Percentiles rank a stretch among this genome's conserved stretches.
Evolutionary conservation across 192 early-diverging fungal genomes (phyloP).

Genomic region (Chytriomyces sp.): DNA sequence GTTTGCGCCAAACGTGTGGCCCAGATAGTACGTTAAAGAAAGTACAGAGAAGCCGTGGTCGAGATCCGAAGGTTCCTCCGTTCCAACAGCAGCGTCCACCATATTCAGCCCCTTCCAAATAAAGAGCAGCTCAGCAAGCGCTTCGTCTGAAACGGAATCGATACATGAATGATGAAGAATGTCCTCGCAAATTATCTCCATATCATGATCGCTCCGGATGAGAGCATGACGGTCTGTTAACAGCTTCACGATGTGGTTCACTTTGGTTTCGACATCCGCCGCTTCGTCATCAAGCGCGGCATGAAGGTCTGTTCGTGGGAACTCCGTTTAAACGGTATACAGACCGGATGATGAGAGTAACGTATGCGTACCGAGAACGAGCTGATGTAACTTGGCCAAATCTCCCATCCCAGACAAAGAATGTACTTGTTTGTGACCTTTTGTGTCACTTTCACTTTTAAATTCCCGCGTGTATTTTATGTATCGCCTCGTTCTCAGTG

Average conservation of each 20-base stretch:
- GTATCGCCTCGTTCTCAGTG: too few species aligned
- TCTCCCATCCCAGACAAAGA: too few species aligned
- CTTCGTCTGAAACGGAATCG: constrained; percentile 11
- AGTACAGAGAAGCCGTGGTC: constrained; percentile 21
- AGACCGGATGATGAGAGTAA: too few species aligned
- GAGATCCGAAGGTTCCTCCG: not conserved
- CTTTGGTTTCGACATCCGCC: not conserved
- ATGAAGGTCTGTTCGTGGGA: not conserved
- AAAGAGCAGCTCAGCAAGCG: constrained; percentile 12
- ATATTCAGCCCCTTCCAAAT: constrained; percentile 13
- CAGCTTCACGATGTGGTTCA: not conserved
- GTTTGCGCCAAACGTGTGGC: constrained; percentile 24
- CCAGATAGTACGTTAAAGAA: constrained; percentile 34
- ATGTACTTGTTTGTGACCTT: too few species aligned
- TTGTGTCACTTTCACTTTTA: too few species aligned
- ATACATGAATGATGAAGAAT: constrained; percentile 1
- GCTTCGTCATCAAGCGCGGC: not conserved
- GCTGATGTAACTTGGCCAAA: too few species aligned
- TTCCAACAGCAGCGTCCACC: not conserved
- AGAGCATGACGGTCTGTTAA: not conserved
- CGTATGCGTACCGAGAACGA: too few species aligned
- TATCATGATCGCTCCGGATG: constrained; percentile 15
- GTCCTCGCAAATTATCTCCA: constrained; percentile 34
- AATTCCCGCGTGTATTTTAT: too few species aligned
- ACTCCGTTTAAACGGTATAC: too few species aligned